Conservation (phyloP, 192 early-diverging fungal species). For the Coemansia sp. region DNA sequence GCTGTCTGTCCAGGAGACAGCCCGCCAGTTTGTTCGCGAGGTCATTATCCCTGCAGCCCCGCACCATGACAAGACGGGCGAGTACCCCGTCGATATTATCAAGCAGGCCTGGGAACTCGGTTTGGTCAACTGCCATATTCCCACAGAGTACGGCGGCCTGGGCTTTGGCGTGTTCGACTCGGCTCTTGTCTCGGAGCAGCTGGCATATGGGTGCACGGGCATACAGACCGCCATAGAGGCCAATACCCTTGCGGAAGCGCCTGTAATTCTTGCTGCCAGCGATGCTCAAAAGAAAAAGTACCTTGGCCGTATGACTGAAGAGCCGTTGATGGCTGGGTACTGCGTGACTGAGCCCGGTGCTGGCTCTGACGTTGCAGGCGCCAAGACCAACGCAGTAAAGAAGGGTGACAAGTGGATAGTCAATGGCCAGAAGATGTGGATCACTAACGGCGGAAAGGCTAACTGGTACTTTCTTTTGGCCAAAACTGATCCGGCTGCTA, state of each 20-base stretch:
- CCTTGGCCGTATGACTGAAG: conserved; percentile 94
- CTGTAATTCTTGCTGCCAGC: conserved; percentile 83
- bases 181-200: conserved; percentile 85
- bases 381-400: conserved; percentile 69
- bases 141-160: conserved; percentile 79
- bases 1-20: conserved; percentile 81
- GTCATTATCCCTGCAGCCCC: conserved; percentile 90
- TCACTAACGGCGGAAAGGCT: conserved; percentile 94
- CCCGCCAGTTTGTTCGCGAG: conserved; percentile 84
- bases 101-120: conserved; percentile 92
- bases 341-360: conserved; percentile 82
- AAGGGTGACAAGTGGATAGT: conserved; percentile 79
- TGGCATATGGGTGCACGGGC: conserved; percentile 91
- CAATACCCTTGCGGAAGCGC: conserved; percentile 92
- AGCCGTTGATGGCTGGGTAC: conserved; percentile 93
- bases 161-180: conserved; percentile 87
- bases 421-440: conserved; percentile 97
- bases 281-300: conserved; percentile 95
- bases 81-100: conserved; percentile 84
- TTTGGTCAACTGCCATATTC: conserved; percentile 88
- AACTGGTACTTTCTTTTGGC: conserved; percentile 98
- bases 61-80: conserved; percentile 90
- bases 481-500: conserved; percentile 77
- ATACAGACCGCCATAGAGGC: conserved; percentile 98
- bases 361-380: conserved; percentile 74